Conservation (phyloP, 2,329 filamentous ascomycete species). For the Metarhizium sp. region DNA sequence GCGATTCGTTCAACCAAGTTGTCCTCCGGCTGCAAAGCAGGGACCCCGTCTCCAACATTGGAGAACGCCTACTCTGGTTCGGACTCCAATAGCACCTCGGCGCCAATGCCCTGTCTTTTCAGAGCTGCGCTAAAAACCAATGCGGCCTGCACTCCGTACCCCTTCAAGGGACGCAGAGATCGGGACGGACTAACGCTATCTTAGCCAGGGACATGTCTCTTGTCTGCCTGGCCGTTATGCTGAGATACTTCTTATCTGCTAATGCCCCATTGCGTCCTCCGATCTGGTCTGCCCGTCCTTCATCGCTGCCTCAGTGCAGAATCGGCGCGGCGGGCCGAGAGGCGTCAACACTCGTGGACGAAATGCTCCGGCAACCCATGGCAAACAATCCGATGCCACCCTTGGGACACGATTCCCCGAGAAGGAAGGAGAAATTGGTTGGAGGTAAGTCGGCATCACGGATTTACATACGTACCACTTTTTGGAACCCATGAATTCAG, state of each 20-base stretch:
- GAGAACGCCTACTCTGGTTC: too few species aligned
- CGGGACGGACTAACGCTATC: not conserved
- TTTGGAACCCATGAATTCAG: not conserved
- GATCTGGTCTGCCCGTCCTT: not conserved
- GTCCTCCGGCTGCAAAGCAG: too few species aligned
- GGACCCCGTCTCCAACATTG: too few species aligned
- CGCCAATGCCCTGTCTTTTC: not conserved
- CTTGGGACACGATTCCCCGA: not conserved
- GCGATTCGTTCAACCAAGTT: too few species aligned
- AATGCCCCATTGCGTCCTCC: not conserved
- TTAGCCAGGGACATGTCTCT: not conserved
- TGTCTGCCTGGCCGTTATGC: too few species aligned
- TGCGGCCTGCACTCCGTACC: not conserved
- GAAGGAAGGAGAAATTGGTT: not conserved
- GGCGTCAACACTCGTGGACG: not conserved
- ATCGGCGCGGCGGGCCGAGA: constrained; percentile 1
- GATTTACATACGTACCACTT: not conserved
- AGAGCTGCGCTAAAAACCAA: not conserved
- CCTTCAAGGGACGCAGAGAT: not conserved
- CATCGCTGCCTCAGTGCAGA: constrained; percentile 6
- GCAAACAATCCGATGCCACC: not conserved
- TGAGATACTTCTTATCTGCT: not conserved
- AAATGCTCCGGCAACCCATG: constrained; percentile 6
- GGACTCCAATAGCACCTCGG: too few species aligned
- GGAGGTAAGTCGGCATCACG: not conserved